Percentiles rank a stretch among this genome's conserved stretches.
Conservation (phyloP, 2,329 filamentous ascomycete genomes). For the Colletotrichum sp. region DNA sequence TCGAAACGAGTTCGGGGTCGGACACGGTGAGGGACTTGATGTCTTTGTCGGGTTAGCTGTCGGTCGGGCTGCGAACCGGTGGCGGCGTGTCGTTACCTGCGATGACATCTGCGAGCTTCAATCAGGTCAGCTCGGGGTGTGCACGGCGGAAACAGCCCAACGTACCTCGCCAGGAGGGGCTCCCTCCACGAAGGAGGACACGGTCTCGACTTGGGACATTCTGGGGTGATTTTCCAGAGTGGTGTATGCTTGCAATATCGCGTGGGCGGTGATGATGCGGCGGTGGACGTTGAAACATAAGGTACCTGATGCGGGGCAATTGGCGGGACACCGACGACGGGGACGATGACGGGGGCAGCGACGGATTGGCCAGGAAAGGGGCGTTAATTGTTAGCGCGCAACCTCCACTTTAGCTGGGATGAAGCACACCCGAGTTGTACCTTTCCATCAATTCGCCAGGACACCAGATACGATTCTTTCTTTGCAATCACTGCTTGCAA, state of each 20-base stretch:
- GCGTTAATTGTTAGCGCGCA: slow-evolving; percentile 13
- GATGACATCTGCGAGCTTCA: slow-evolving; percentile 84
- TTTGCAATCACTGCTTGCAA: not conserved
- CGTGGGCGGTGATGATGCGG: slow-evolving; percentile 3
- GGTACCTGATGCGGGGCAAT: slow-evolving; percentile 18
- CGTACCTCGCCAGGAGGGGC: slow-evolving; percentile 95
- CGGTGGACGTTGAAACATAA: slow-evolving; percentile 16
- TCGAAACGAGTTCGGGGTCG: slow-evolving; percentile 69
- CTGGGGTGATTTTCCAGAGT: slow-evolving; percentile 31
- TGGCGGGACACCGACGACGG: slow-evolving; percentile 1
- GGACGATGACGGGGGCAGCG: not conserved
- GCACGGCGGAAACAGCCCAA: slow-evolving; percentile 24
- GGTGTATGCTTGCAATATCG: not conserved
- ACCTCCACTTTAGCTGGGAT: not conserved
- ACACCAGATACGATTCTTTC: not conserved
- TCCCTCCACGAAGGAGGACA: slow-evolving; percentile 89
- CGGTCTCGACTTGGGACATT: slow-evolving; percentile 54
- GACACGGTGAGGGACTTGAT: slow-evolving; percentile 85
- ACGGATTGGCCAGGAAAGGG: slow-evolving; percentile 15
- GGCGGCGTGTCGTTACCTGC: slow-evolving; percentile 63
- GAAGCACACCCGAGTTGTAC: not conserved
- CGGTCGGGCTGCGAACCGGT: not conserved
- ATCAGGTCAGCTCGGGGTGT: slow-evolving; percentile 23
- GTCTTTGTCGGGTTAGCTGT: slow-evolving; percentile 57
- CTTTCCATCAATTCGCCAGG: not conserved